Evolutionary conservation across 192 early-diverging fungal genomes (phyloP), one percentile per base, ranked within the genome.

Genomic region (Gigaspora rosea): DNA sequence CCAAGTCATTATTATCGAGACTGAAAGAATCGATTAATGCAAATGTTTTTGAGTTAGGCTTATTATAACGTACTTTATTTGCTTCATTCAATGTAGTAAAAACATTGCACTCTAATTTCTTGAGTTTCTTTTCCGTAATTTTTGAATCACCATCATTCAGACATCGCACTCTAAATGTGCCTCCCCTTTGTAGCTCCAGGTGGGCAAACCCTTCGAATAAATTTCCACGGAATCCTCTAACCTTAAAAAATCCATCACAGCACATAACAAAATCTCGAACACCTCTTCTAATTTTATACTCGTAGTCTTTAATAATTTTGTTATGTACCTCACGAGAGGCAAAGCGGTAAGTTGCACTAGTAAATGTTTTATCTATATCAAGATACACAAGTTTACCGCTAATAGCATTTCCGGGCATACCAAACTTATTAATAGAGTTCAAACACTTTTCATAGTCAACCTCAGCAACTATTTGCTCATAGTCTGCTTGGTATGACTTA

Each of bases 201-300:
- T 66, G 64, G 2, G 64, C 64, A 66, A 66, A 36, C 0, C 46
- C 64, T 66, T 66, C 64, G 16, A 66, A 66, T 32, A 66, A 27
- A 47, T 66, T 66, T 1, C 64, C 64, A 15, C 35, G 64, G 33
- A 32, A 66, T 66, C 20, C 18, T 46, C 22, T 33, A 18, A 66
- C 33, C 16, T 33, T 33, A 5, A 35, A 18, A 8, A 32, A 16
- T 32, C 33, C 16, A 47, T 36, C 33, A 66, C 27, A 33, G 8
- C 64, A 16, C 16, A 32, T 2, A 36, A 66, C 33, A 33, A 66
- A 36, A 66, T 66, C 64, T 15, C 64, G 27, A 66, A 47, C 20
- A 47, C 16, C 16, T 2, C 16, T 66, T 18, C 41, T 32, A 10
- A 47, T 32, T 66, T 47, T 18, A 33, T 46, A 0, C 33, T 36